Evolutionary conservation across 2,329 filamentous ascomycete species (phyloP).

Genomic region (Helotiales sp.): DNA sequence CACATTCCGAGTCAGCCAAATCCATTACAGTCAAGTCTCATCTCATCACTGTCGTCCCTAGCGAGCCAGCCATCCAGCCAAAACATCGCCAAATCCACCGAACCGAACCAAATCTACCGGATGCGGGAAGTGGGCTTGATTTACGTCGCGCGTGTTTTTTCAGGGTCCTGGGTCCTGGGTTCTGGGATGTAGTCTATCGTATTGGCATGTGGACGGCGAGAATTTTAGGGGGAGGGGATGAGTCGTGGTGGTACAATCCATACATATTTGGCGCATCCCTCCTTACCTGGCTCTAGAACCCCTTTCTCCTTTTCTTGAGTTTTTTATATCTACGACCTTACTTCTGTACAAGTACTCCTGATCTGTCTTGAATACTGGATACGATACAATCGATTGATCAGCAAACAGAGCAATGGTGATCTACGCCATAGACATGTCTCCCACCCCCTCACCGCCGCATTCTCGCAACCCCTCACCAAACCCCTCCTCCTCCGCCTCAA

Average conservation of each 20-base stretch:
- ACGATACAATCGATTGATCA: neutral
- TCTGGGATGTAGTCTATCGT: no score
- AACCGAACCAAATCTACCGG: neutral
- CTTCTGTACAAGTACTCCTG: no score
- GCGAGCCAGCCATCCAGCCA: neutral
- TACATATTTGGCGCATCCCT: slow-evolving; percentile 4
- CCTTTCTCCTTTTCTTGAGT: neutral
- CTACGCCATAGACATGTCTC: slow-evolving; percentile 4
- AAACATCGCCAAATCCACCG: neutral
- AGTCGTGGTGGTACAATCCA: neutral
- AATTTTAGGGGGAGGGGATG: neutral
- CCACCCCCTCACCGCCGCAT: neutral
- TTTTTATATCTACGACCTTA: no score
- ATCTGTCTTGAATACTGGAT: no score
- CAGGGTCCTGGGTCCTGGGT: neutral
- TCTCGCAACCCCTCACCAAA: neutral
- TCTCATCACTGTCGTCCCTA: neutral
- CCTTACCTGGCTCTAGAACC: neutral
- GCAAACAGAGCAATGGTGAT: neutral
- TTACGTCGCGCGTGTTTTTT: neutral
- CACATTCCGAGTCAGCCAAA: no score
- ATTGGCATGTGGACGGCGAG: neutral
- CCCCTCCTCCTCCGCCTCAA: neutral
- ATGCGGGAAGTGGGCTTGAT: neutral
- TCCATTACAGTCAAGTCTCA: no score